These are phyloP conservation scores for Viola pubescens DNA, from an alignment of 441 rosid species.

Conservation along the genomic window DNA sequence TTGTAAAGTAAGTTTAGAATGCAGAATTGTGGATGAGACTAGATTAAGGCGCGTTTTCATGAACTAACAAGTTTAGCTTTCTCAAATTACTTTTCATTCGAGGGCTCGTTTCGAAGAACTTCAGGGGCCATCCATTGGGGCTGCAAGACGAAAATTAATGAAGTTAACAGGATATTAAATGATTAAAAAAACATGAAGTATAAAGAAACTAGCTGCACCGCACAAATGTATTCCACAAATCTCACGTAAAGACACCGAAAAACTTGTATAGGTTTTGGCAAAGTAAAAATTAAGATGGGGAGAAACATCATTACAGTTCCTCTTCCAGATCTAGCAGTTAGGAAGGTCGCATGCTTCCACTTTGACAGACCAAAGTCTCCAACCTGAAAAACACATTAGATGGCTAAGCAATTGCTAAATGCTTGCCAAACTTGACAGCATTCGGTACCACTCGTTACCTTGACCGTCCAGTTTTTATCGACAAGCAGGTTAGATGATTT, in stretches of 20 bases:
- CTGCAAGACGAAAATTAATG: slow-evolving; percentile 31
- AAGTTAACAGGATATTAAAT: background rate
- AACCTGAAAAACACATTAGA: slow-evolving; percentile 36
- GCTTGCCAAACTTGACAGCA: background rate
- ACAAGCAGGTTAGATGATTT: slow-evolving; percentile 87
- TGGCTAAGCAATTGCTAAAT: slow-evolving; percentile 10
- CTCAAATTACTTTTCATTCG: slow-evolving; percentile 60
- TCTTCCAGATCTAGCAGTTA: slow-evolving; percentile 66
- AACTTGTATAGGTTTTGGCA: too few relatives aligned
- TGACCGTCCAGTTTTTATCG: slow-evolving; percentile 77
- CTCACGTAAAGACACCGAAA: too few relatives aligned
- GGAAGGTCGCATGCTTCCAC: slow-evolving; percentile 69
- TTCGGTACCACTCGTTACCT: slow-evolving; percentile 37
- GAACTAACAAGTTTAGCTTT: slow-evolving; percentile 2
- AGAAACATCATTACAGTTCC: slow-evolving; percentile 53
- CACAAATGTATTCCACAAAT: too few relatives aligned
- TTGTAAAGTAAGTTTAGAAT: too few relatives aligned
- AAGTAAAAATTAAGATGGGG: slow-evolving; percentile 1
- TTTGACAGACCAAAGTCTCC: slow-evolving; percentile 86
- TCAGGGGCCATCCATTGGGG: slow-evolving; percentile 98
- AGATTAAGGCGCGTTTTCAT: too few relatives aligned
- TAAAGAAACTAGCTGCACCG: too few relatives aligned
- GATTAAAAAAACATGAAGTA: too few relatives aligned
- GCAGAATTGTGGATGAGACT: too few relatives aligned
- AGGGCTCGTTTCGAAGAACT: slow-evolving; percentile 75